These are phyloP conservation scores for Trichoderma guizhouense DNA, from an alignment of 2,329 filamentous ascomycete species.

Conservation along the genomic window DNA sequence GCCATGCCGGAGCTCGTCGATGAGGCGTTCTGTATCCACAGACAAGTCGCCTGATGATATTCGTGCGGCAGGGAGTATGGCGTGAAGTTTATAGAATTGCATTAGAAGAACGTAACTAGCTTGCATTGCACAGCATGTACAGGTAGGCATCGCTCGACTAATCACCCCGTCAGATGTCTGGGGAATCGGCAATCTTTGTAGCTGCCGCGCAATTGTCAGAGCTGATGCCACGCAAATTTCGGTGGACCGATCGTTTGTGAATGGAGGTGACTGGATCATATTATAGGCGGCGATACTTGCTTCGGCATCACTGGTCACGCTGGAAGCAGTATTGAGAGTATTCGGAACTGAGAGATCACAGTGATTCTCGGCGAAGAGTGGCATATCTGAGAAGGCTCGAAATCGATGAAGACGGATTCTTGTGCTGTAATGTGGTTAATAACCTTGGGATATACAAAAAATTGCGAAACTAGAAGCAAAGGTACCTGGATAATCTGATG, in stretches of 20 bases:
- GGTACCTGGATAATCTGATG: not conserved
- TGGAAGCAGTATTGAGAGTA: not conserved
- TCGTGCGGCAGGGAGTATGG: not conserved
- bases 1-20: not conserved
- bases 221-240: not conserved
- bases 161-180: not conserved
- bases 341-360: not conserved
- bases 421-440: not conserved
- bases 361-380: not conserved
- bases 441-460: not conserved
- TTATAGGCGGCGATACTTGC: not conserved
- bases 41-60: not conserved
- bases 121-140: not conserved
- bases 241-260: not conserved
- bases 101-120: not conserved
- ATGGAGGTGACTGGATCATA: not conserved
- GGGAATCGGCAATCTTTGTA: not conserved
- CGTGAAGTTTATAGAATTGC: not conserved
- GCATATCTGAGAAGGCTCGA: not conserved
- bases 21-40: not conserved
- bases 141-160: not conserved
- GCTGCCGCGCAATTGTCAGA: not conserved
- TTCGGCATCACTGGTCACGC: not conserved
- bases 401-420: not conserved
- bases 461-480: not conserved